Evolutionary conservation across 108 stramenopile genomes (phyloP), one percentile per base, ranked within the genome.

Genomic region (Fistulifera pelliculosa): DNA sequence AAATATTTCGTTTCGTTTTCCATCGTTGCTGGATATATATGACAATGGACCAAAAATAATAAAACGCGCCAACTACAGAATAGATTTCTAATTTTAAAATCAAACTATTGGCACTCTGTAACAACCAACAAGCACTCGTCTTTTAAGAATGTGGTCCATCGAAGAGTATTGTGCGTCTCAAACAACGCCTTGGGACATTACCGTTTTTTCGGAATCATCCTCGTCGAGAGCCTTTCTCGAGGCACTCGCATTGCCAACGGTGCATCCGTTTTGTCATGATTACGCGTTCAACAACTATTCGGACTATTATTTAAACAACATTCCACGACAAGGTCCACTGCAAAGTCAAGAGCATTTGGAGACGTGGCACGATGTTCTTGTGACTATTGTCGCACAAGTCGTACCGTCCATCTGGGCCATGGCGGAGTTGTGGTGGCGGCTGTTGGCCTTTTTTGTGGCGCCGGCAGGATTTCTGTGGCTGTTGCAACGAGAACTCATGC

Each of bases 361-460:
- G 15, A 53, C 56, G 13, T 23, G 50, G 2, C 48, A 63, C 16
- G 62, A 71, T 52, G 39, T 31, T 11, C 17, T 64, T 1, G 25
- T 65, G 0, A 69, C 74, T 1, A 13, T 67, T 1, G 58, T 55
- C 35, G 60, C 49, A 14, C 43, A 50, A 41, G 49, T 66, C 16
- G 55, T 62, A 2, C 74, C 76, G 11, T 50, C 74, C 8, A 38
- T 75, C 18, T 41, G 79, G 38, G 83, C 88, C 54, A 90, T 90
- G 81, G 66, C 52, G 39, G 88, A 90, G 60, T 57, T 90, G 41
- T 90, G 88, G 88, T 44, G 85, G 6, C 65, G 88, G 40, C 59
- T 85, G 0, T 75, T 83, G 64, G 74, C 81, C 16, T 62, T 70
- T 7, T 31, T 52, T 45, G 25, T 67, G 56, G 63, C 74, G 27